These are phyloP conservation scores for Sporobolus alterniflorus DNA, from an alignment of 202 grass and related monocot genomes.

Conservation along the genomic window DNA sequence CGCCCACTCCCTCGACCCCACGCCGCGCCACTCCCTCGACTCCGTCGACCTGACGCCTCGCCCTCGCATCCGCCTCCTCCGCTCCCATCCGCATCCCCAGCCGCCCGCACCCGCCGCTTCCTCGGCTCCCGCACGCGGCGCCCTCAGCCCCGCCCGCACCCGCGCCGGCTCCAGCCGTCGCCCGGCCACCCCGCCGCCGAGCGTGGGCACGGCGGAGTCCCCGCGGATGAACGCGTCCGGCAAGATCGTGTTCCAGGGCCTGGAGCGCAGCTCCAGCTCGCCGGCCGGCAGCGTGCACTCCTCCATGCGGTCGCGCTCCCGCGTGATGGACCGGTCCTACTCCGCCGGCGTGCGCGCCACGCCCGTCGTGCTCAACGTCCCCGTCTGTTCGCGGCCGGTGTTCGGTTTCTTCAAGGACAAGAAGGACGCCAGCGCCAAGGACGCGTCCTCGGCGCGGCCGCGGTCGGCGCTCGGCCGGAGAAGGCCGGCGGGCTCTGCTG, in stretches of 20 bases:
- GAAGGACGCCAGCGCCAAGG: conserved; percentile 58
- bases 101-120: background rate
- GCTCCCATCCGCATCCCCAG: conserved; percentile 10
- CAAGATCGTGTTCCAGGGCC: conserved; percentile 94
- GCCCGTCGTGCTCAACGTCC: conserved; percentile 89
- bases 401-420: conserved; percentile 92
- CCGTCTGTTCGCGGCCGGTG: conserved; percentile 83
- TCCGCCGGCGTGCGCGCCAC: conserved; percentile 77
- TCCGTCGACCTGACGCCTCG: conserved; percentile 58
- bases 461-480: conserved; percentile 49
- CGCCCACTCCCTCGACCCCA: conserved; percentile 52
- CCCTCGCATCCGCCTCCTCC: conserved; percentile 55
- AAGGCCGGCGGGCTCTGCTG: background rate
- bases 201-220: conserved; percentile 61
- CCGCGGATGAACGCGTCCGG: conserved; percentile 91
- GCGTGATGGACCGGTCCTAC: conserved; percentile 92
- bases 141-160: conserved; percentile 6
- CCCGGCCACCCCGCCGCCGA: conserved; percentile 19
- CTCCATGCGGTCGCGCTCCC: conserved; percentile 55
- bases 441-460: conserved; percentile 22
- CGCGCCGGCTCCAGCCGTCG: background rate
- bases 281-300: conserved; percentile 70
- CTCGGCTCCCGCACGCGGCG: background rate
- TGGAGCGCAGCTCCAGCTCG: conserved; percentile 94
- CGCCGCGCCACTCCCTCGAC: conserved; percentile 51